These are phyloP conservation scores for Aspergillus clavatus DNA, from an alignment of 2,329 filamentous ascomycete genomes.

Conservation along the genomic window DNA sequence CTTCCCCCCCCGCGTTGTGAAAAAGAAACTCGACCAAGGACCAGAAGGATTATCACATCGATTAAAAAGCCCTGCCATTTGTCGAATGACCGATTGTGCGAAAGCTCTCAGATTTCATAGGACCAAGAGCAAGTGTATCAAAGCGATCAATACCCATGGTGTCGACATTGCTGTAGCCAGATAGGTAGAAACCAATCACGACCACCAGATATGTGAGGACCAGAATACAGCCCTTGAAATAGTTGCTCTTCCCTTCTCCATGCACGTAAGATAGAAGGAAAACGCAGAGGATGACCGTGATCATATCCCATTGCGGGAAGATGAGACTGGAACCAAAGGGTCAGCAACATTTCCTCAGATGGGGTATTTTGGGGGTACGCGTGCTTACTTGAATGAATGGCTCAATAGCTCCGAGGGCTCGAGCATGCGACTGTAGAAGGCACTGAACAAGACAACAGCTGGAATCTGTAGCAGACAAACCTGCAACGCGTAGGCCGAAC, in stretches of 20 bases:
- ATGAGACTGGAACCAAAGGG: slow-evolving; percentile 56
- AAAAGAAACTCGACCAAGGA: slow-evolving; percentile 1
- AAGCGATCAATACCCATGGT: slow-evolving; percentile 45
- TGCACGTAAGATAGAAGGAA: slow-evolving; percentile 97
- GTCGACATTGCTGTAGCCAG: slow-evolving; percentile 56
- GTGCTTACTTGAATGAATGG: slow-evolving; percentile 50
- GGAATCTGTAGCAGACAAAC: slow-evolving; percentile 94
- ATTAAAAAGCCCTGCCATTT: slow-evolving; percentile 34
- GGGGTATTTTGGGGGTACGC: neutral
- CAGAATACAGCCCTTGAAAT: slow-evolving; percentile 97
- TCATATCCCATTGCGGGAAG: slow-evolving; percentile 99
- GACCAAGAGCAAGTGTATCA: slow-evolving; percentile 43
- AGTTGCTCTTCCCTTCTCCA: slow-evolving; percentile 98
- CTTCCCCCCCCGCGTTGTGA: slow-evolving; percentile 1
- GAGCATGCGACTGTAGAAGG: slow-evolving; percentile 59
- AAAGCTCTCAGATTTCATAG: slow-evolving; percentile 31
- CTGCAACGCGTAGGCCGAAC: slow-evolving; percentile 92
- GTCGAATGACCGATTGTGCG: slow-evolving; percentile 39
- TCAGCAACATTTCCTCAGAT: neutral
- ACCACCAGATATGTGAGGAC: slow-evolving; percentile 91
- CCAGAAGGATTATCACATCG: neutral
- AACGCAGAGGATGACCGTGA: slow-evolving; percentile 90
- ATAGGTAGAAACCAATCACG: slow-evolving; percentile 85
- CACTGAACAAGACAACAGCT: slow-evolving; percentile 85
- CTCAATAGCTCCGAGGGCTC: slow-evolving; percentile 49